These are phyloP conservation scores for Gigaspora rosea DNA, from an alignment of 192 early-diverging fungal species.

Conservation along the genomic window DNA sequence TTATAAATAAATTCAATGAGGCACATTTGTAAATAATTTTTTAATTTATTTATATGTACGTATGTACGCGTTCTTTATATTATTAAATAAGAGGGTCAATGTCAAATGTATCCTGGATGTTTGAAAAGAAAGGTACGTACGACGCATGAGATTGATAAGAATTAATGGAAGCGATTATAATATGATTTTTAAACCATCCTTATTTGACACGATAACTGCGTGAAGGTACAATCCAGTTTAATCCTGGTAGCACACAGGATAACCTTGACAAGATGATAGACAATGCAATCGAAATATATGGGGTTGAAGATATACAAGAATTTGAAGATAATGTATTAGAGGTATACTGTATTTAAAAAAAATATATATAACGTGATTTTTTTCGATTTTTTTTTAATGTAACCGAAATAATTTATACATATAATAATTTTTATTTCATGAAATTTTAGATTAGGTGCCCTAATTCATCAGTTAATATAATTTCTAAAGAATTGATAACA, in stretches of 20 bases:
- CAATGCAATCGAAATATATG: constrained; percentile 56
- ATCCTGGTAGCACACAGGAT: constrained; percentile 40
- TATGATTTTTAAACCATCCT: neutral
- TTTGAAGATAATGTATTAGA: constrained; percentile 51
- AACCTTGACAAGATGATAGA: constrained; percentile 61
- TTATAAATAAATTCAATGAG: neutral
- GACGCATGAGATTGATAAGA: neutral
- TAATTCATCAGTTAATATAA: constrained; percentile 48
- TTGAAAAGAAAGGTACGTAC: constrained; percentile 58
- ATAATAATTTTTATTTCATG: too few species aligned
- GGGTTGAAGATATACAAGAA: constrained; percentile 62
- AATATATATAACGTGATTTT: too few species aligned
- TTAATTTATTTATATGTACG: neutral
- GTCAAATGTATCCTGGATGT: constrained; percentile 67
- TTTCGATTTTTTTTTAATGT: too few species aligned
- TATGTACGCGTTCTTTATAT: constrained; percentile 1
- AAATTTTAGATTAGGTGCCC: constrained; percentile 53
- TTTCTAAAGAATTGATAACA: constrained; percentile 48
- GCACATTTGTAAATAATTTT: neutral
- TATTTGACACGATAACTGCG: neutral
- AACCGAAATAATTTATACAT: too few species aligned
- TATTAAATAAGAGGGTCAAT: constrained; percentile 63
- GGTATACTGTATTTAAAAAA: too few species aligned
- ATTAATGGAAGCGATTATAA: neutral
- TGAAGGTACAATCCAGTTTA: constrained; percentile 48